Base-by-base conservation (phyloP, 768 basidiomycete genomes). In the Symmetrospora coprosmae region DNA sequence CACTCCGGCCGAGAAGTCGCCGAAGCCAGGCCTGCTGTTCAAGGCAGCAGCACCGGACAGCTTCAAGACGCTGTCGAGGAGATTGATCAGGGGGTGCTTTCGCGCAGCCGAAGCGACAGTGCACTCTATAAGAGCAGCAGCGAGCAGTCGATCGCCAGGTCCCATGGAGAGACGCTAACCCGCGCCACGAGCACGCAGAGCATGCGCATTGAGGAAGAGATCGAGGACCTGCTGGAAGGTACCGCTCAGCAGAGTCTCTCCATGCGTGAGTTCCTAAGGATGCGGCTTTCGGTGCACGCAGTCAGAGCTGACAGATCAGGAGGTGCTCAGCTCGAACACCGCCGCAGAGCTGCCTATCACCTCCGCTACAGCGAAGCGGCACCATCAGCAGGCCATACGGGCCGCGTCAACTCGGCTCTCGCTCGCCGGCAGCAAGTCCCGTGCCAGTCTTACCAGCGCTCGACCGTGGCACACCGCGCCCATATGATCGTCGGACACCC, bases 151-250 rank as follows among this genome's bases (percentile, higher is more conserved):
- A 6, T 58, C 3, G n/a, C 25, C 33, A 7, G 55, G n/a, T 28
- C 25, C 25, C 19, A 43, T 9, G 46, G 55, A 31, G 28, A 21
- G 17, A 58, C 55, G 7, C 13, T 58, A 33, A 45, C 55, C 28
- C 19, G 55, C 4, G 31, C 41, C 35, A 25, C 41, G 17, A 45
- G 41, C n/a, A 58, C 40, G 3, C 55, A 58, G 31, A 58, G 55
- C 31, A 45, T 58, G 55, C 55, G 55, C 28, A 58, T 58, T 43
- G 41, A 43, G n/a, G 55, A 58, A 46, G 55, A 58, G 41, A 43
- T 45, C 5, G 55, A 53, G 38, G 50, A 52, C 5, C n/a, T n/a
- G n/a, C n/a, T n/a, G n/a, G n/a, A n/a, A n/a, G n/a, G n/a, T n/a
- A n/a, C n/a, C n/a, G n/a, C n/a, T n/a, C n/a, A n/a, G n/a, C n/a